phyloP scores from a whole-genome alignment of 2,329 filamentous ascomycete species.

The Fusarium odoratissimum region DNA sequence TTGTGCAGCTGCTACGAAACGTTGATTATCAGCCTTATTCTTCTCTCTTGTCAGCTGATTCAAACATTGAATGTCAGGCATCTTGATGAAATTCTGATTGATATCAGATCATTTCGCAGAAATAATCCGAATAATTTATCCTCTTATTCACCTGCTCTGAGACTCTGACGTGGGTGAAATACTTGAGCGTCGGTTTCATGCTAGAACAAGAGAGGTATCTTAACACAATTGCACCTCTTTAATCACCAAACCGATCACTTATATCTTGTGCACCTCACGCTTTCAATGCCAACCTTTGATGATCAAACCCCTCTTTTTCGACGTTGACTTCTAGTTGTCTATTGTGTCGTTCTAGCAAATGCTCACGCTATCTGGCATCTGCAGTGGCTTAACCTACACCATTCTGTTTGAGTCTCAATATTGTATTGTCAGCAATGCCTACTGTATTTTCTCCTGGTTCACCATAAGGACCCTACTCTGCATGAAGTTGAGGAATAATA shows the following conservation, averaged over 20 bases:
- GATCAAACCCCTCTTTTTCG: background rate
- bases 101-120: background rate
- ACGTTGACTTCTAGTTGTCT: background rate
- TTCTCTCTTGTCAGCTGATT: background rate
- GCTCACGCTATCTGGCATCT: background rate
- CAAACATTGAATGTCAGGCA: background rate
- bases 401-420: background rate
- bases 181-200: background rate
- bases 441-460: background rate
- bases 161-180: background rate
- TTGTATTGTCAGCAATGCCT: background rate
- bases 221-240: no score
- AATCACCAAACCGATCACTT: background rate
- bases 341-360: background rate
- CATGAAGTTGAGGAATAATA: background rate
- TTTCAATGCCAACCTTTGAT: background rate
- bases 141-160: background rate
- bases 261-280: background rate
- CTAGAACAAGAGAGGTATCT: no score
- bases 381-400: background rate
- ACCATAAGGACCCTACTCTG: background rate
- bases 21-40: background rate
- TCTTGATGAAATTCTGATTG: background rate
- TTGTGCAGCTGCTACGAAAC: conserved; percentile 1
- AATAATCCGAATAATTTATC: background rate